Evolutionary conservation across 805 yeast species (phyloP), one percentile per base, ranked within the genome.

Genomic region (Pichia kluyveri): DNA sequence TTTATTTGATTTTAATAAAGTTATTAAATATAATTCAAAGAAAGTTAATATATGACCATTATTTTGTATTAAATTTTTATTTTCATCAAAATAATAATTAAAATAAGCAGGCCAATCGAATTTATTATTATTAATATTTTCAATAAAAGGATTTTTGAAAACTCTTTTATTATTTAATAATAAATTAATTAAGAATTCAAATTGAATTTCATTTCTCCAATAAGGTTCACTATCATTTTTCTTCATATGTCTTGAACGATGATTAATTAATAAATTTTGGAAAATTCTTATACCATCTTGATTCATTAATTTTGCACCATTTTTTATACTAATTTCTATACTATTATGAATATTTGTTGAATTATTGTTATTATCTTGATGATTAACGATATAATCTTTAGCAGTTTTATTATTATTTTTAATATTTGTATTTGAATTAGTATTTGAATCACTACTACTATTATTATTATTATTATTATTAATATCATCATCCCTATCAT

Each of bases 171-270:
- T 69, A 60, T 88, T 83, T 56, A 75, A 71, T 58, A 91, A 84
- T 10, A 91, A 65, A 28, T 70, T 69, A 43, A 72, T 68, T 47
- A 91, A 67, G 55, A 90, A 86, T 54, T 83, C 89, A 63, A 81
- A 85, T 63, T 89, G 96, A 48, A 91, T 83, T 58, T 91, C 98
- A 47, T 69, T 75, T 43, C 98, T 73, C 84, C 93, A 86, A 50
- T 90, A 80, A 19, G 96, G 95, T 58, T 86, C 95, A 7, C 98
- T 96, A 60, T 91, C 98, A 18, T 80, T 73, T 60, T 90, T 91
- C 65, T 91, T 91, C 56, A 91, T 64, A 63, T 83, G 89, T 41
- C 86, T 69, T 5, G 64, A 52, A 43, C 67, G 54, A 3, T 65
- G 56, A 53, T 68, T 60, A 9, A 65, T 58, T 42, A 60, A 48